Base-by-base conservation (phyloP, 768 basidiomycete species). In the Lactarius akahatsu region DNA sequence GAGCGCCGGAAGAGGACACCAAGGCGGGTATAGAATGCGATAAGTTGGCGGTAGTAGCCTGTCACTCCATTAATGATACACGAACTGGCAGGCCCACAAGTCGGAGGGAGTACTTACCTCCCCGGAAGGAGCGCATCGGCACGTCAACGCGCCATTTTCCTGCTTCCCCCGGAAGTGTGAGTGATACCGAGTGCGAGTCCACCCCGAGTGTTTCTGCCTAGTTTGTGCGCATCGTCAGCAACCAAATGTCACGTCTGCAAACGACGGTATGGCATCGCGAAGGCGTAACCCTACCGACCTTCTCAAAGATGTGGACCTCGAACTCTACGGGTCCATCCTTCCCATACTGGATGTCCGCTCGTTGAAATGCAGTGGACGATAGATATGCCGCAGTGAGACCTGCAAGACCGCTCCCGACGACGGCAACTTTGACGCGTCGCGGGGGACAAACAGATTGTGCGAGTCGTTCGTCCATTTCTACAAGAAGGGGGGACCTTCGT, bases 91-190 rank as follows among this genome's bases (percentile, higher is more conserved):
- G 20, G 9, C 10, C 13, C n/a, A 43, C 26, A 11, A 52, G 50
- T 23, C 10, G 38, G 5, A 40, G 1, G n/a, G 16, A 10, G 11
- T 6, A 70, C 83, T 59, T 63, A 87, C 89, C 89, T 77, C 86
- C 87, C 80, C 92, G 90, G 73, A 92, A 92, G 1, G 86, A 86
- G 50, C 91, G 78, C 91, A 92, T 92, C 0, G 91, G 91, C 0
- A 91, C 90, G 72, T 92, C 90, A 3, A 92, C 80, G 61, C 85
- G 77, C 80, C 84, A 84, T 58, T 81, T 75, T 40, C 77, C 72
- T 26, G 74, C 74, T 11, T 75, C 65, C 4, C 74, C 78, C 6
- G 77, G 76, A 45, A 76, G 73, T 20, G 77, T 75, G 8, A 85
- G 60, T 9, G 83, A 83, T 45, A 85, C 78, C 0, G 85, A 87